Percentiles rank a stretch among this genome's conserved stretches.
phyloP scores from a whole-genome alignment of 306 rosid species.

The Prunus dulcis region DNA sequence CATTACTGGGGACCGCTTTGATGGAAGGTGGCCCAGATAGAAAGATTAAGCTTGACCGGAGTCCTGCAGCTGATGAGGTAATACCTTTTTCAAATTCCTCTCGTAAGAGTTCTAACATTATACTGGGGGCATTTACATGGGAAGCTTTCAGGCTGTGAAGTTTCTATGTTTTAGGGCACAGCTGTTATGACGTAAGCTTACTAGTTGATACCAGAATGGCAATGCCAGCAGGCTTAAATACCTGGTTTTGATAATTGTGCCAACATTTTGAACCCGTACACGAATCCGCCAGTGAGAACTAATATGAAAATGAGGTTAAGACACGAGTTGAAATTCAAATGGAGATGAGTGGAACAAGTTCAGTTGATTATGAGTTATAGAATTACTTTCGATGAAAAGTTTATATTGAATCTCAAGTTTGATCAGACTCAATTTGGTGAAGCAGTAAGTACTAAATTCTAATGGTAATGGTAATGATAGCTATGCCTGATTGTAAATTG shows the following conservation, averaged over 20 bases:
- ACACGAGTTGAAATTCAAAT: background rate
- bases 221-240: background rate
- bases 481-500: background rate
- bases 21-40: slow-evolving; percentile 97
- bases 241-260: slow-evolving; percentile 6
- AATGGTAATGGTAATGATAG: background rate
- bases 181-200: background rate
- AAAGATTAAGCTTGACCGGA: slow-evolving; percentile 77
- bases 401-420: background rate
- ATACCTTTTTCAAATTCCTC: background rate
- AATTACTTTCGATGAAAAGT: background rate
- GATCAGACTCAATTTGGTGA: background rate
- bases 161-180: background rate
- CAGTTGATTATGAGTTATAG: background rate
- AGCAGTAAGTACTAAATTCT: slow-evolving; percentile 2
- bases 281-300: background rate
- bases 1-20: slow-evolving; percentile 81
- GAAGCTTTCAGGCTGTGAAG: slow-evolving; percentile 3
- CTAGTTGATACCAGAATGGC: background rate
- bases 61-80: slow-evolving; percentile 96
- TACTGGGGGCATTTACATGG: background rate
- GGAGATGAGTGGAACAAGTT: slow-evolving; percentile 1
- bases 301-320: background rate
- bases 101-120: background rate
- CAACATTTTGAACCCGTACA: background rate